Evolutionary conservation across 2,329 filamentous ascomycete species (phyloP).

Genomic region (Boeremia exigua): DNA sequence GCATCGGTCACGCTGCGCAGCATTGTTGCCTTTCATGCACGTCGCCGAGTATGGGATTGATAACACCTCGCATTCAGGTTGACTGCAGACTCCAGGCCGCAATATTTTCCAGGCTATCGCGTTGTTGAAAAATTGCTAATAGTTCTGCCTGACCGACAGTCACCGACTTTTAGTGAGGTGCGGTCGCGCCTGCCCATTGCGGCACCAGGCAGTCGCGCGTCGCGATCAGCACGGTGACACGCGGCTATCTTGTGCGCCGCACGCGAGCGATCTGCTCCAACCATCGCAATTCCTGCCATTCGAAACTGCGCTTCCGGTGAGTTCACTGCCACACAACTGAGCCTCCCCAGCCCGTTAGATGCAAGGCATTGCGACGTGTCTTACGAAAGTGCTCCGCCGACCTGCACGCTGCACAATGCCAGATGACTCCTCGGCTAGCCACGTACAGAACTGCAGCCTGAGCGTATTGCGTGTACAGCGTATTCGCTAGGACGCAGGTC

Average conservation of each 20-base stretch:
- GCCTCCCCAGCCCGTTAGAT: slow-evolving; percentile 11
- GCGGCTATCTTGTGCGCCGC: slow-evolving; percentile 4
- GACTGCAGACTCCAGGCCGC: not conserved
- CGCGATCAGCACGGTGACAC: slow-evolving; percentile 5
- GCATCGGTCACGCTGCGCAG: slow-evolving; percentile 18
- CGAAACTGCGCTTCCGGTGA: slow-evolving; percentile 24
- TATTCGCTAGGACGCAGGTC: slow-evolving; percentile 15
- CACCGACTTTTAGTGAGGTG: slow-evolving; percentile 16
- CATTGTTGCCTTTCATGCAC: slow-evolving; percentile 10
- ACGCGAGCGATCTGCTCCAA: slow-evolving; percentile 18
- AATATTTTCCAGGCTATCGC: slow-evolving; percentile 8
- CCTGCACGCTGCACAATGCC: slow-evolving; percentile 15
- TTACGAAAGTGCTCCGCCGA: slow-evolving; percentile 14
- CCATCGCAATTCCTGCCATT: slow-evolving; percentile 23
- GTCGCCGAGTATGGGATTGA: slow-evolving; percentile 3
- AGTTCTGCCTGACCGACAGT: slow-evolving; percentile 16
- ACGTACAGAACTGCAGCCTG: slow-evolving; percentile 5
- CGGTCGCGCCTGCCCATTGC: slow-evolving; percentile 13
- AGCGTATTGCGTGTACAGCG: slow-evolving; percentile 14
- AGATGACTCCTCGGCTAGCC: slow-evolving; percentile 4
- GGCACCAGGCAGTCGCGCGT: slow-evolving; percentile 8
- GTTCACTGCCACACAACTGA: slow-evolving; percentile 6
- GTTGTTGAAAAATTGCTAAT: slow-evolving; percentile 6
- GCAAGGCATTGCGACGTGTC: slow-evolving; percentile 17
- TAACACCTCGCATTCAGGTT: not conserved